Evolutionary conservation across 129 eudicot genomes (phyloP).

Genomic region (Ambrosia artemisiifolia): DNA sequence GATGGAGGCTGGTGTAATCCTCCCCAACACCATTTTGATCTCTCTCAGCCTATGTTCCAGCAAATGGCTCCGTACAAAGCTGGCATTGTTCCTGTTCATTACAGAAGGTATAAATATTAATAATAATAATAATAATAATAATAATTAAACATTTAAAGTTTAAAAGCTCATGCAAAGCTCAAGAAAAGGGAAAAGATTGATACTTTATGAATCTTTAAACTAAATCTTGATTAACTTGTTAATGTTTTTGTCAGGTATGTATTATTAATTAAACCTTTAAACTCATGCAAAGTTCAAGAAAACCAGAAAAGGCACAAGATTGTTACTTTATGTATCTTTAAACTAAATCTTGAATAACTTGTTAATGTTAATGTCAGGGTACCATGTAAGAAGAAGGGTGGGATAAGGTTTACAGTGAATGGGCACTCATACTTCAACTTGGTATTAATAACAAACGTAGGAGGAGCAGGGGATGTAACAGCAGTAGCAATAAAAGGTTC

Average conservation of each 20-base stretch:
- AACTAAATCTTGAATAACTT: background rate
- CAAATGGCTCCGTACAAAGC: conserved; percentile 63
- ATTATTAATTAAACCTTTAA: background rate
- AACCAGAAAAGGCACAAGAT: conserved; percentile 9
- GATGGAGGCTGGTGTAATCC: conserved; percentile 90
- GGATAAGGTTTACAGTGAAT: conserved; percentile 62
- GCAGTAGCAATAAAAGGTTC: conserved; percentile 64
- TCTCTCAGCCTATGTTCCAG: conserved; percentile 75
- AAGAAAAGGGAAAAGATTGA: too few relatives aligned
- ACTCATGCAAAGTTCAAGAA: conserved; percentile 11
- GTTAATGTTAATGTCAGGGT: conserved; percentile 36
- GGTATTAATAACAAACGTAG: conserved; percentile 76
- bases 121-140: too few relatives aligned
- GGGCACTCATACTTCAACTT: conserved; percentile 82
- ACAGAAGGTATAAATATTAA: conserved; percentile 42
- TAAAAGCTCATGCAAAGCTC: too few relatives aligned
- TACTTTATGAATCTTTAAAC: too few relatives aligned
- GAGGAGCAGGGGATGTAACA: conserved; percentile 71
- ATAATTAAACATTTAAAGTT: too few relatives aligned
- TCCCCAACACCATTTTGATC: conserved; percentile 73
- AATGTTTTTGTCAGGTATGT: too few relatives aligned
- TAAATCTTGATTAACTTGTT: too few relatives aligned
- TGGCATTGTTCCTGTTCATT: conserved; percentile 76
- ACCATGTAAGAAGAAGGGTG: conserved; percentile 59
- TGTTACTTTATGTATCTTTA: background rate